Base-by-base conservation (phyloP, 2,329 filamentous ascomycete species). In the Colletotrichum destructivum region DNA sequence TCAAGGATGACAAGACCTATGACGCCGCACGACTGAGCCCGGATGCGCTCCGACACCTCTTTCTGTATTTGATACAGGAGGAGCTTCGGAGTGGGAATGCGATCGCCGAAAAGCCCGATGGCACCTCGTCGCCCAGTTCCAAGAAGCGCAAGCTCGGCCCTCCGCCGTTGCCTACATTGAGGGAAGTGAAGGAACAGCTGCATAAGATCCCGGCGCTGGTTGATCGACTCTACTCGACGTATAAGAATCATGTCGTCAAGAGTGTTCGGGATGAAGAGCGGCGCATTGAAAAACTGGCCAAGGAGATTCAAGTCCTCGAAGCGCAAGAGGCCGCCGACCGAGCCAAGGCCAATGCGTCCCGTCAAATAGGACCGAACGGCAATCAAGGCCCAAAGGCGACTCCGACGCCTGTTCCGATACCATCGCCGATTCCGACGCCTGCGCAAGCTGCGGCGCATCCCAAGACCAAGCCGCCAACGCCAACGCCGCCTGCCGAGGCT, bases 1-100 rank as follows among this genome's bases (percentile, higher is more conserved):
- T 98, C 79, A 91, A 89, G 76, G 87, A 91, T 77, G 91, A 91
- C 82, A 86, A 86, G 55, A 88, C 88, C 44, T 98, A 93, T 84
- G 92, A 98, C 85, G 87, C 89, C 75, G 84, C 87, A 76, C 90
- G 95, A 73, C 84, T 98, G 79, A 92, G 87, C 59, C 90, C 95
- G 9, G 93, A 95, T 81, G 90, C 94, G 54, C 85, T 98, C 75
- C 91, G 93, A 81, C 89, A 92, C 78, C 87, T 96, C 63, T 98
- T 97, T 81, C 84, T 95, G 75, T 88, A 90, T 69, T 84, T 97
- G 70, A 82, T 98, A 79, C 89, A 90, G 75, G 93, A 97, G 75
- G 94, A 96, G 81, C 82, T 91, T 74, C 89, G 83, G 76, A 81
- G 79, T 66, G 88, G 92, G 73, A 81, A 81, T 23, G 86, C 84